Base-by-base conservation (phyloP, 2,329 filamentous ascomycete species). In the Fusarium dimerum region DNA sequence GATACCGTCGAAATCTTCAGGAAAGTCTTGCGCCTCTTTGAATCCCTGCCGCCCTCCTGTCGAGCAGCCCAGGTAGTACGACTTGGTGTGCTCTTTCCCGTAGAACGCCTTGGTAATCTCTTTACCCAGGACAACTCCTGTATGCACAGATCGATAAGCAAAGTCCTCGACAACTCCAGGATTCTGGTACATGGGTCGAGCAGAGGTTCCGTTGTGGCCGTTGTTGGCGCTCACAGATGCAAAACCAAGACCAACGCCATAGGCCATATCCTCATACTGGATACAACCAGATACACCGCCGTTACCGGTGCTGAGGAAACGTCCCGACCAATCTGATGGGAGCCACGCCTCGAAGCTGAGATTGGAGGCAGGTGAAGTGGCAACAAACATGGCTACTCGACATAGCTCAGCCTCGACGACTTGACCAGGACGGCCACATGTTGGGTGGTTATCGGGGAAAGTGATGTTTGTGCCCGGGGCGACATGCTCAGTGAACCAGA, bases 31-130 rank as follows among this genome's bases (percentile, higher is more conserved):
- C 0, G 80, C 76, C 18, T 77, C 76, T 51, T 79, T 80, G 41
- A 83, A 70, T 11, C 81, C 83, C 66, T 86, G 80, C 1, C 83
- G 73, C 3, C 84, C 83, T 18, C 84, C 84, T 0, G 80, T 80
- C 0, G 81, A 85, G 64, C 83, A 86, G 13, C 83, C 84, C 6
- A 78, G 66, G 56, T 79, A 85, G 66, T 85, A 86, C 3, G 75
- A 77, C 55, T 78, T 78, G 3, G 68, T 68, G 1, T 72, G 66
- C 0, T 44, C 17, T 16, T 56, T 52, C 5, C 68, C 67, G 55
- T 85, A 85, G 64, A 80, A 83, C 30, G 52, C 29, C 29, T 56
- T 47, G 3, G 55, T 46, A 1, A 56, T 20, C 3, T 59, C 39
- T 12, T 60, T 60, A 13, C 58, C 58, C 2, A 59, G 49, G 1